phyloP scores from a whole-genome alignment of 164 flowering plant species.

The Liquidambar formosana region DNA sequence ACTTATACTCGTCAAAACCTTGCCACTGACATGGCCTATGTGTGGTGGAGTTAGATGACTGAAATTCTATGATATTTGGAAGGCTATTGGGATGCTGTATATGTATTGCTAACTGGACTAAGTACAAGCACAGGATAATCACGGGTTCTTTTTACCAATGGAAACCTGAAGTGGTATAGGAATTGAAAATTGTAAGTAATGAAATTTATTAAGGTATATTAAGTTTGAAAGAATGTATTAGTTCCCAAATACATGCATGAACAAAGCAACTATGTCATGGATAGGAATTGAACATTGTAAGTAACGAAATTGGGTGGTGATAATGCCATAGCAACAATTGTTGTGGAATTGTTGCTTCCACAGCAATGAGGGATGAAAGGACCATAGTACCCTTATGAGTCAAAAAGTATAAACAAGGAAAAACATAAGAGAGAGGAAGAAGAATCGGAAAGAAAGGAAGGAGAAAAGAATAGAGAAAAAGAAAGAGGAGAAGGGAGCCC shows the following conservation, averaged over 20 bases:
- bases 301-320: too few species aligned
- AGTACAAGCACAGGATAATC: conserved; percentile 69
- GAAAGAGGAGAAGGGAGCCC: too few species aligned
- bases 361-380: too few species aligned
- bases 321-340: too few species aligned
- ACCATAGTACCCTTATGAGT: too few species aligned
- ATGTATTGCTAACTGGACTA: conserved; percentile 79
- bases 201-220: not conserved
- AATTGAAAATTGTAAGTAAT: not conserved
- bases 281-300: too few species aligned
- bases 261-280: too few species aligned
- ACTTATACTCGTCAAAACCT: conserved; percentile 65
- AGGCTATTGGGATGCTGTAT: conserved; percentile 77
- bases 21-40: conserved; percentile 53
- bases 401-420: too few species aligned
- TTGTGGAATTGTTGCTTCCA: too few species aligned
- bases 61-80: conserved; percentile 50
- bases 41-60: conserved; percentile 12
- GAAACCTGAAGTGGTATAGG: conserved; percentile 47
- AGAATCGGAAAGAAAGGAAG: too few species aligned
- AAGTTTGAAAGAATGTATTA: not conserved
- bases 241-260: not conserved
- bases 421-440: too few species aligned
- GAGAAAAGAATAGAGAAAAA: too few species aligned
- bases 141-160: conserved; percentile 69